Evolutionary conservation across 257 asterid species (phyloP).

Genomic region (Salvia splendens): DNA sequence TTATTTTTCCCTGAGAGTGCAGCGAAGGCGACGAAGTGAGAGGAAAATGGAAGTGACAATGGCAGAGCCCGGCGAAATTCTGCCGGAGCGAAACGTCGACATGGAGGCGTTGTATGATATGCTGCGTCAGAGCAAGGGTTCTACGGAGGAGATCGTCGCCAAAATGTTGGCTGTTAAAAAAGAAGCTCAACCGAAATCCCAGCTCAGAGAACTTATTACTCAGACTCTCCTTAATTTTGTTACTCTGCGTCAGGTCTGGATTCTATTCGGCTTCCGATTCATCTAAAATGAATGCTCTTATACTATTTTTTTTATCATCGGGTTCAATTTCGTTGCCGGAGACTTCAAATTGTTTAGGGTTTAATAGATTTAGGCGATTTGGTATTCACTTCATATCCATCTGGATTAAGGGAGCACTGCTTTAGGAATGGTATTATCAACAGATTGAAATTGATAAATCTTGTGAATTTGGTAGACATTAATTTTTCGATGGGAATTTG

Average conservation of each 20-base stretch:
- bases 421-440: slow-evolving; percentile 5
- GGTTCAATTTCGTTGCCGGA: neutral
- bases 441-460: slow-evolving; percentile 17
- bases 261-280: neutral
- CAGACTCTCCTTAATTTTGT: slow-evolving; percentile 84
- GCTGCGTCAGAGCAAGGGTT: slow-evolving; percentile 63
- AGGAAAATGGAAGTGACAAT: slow-evolving; percentile 52
- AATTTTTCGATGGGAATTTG: neutral
- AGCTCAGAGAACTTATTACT: slow-evolving; percentile 70
- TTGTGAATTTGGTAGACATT: neutral
- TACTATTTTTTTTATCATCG: neutral
- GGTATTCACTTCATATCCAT: neutral
- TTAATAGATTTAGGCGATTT: slow-evolving; percentile 29
- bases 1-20: neutral
- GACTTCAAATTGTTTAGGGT: slow-evolving; percentile 29
- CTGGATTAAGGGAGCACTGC: neutral
- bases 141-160: slow-evolving; percentile 74
- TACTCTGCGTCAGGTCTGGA: slow-evolving; percentile 78
- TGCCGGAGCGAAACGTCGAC: slow-evolving; percentile 83
- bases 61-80: slow-evolving; percentile 93
- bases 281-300: neutral
- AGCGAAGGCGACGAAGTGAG: slow-evolving; percentile 6
- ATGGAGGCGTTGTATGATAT: slow-evolving; percentile 65
- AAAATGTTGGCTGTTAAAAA: slow-evolving; percentile 70
- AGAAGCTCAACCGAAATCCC: slow-evolving; percentile 60